Evolutionary conservation across 768 basidiomycete genomes (phyloP), one percentile per base, ranked within the genome.

Genomic region (Tubosaeta sp.): DNA sequence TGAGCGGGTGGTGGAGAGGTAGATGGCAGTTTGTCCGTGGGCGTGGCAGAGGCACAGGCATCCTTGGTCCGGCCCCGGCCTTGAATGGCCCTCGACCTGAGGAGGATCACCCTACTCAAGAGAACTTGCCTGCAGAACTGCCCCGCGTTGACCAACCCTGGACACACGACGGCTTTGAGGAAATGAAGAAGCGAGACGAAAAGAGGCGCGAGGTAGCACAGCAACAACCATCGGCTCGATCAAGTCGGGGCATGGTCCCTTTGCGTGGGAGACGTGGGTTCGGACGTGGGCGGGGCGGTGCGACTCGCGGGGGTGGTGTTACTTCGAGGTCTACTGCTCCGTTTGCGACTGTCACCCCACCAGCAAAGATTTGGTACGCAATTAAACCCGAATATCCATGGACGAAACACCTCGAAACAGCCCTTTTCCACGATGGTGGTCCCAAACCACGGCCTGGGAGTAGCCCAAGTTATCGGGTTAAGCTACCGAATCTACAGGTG

Each of bases 1-100:
- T 94, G 42, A 91, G 88, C 71, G 83, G 82, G 1, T 93, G 90
- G 91, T 93, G 91, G 91, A 76, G 88, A 52, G 88, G 85, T 38
- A 78, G 80, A 55, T 84, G 88, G 84, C 79, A 86, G 9, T 77
- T 79, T 34, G 59, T 72, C 60, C 76, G 81, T 59, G 82, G 83
- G n/a, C 71, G 84, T 58, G 79, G 80, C n/a, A 76, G 83, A 52
- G 80, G 82, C 25, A 76, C 74, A 7, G 71, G 73, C 43, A 61
- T 67, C 32, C 60, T 65, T 32, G 63, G 65, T 6, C 49, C 59
- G 8, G 52, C 34, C 27, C 53, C 49, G 17, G 53, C 48, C 22
- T 50, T 52, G 10, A 56, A 43, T 11, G 46, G 39, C 31, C 50
- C 55, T 37, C 64, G 60, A 50, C 55, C 58, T 10, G 64, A 63